Evolutionary conservation across 2,329 filamentous ascomycete genomes (phyloP).

Genomic region (Stemphylium vesicarium): DNA sequence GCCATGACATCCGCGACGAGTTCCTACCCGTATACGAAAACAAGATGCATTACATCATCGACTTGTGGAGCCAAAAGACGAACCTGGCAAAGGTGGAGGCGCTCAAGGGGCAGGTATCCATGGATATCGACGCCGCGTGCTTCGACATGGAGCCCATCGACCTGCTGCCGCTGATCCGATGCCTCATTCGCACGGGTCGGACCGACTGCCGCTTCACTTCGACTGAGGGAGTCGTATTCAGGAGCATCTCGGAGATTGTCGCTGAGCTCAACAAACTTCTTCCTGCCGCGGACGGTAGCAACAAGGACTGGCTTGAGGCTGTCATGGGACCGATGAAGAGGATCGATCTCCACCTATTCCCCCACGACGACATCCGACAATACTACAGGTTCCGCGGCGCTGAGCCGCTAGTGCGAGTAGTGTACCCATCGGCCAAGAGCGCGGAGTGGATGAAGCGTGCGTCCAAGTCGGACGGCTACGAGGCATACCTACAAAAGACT

Average conservation of each 20-base stretch:
- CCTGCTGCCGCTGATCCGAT: conserved; percentile 14
- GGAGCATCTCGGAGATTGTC: conserved; percentile 18
- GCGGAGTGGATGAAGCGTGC: conserved; percentile 22
- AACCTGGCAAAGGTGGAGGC: conserved; percentile 10
- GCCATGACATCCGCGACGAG: conserved; percentile 31
- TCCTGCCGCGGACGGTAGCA: conserved; percentile 6
- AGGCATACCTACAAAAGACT: conserved; percentile 13
- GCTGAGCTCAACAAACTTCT: conserved; percentile 21
- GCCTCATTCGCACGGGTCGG: conserved; percentile 11
- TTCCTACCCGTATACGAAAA: conserved; percentile 28
- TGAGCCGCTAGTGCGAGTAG: conserved; percentile 21
- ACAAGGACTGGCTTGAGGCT: conserved; percentile 13
- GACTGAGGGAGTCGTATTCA: conserved; percentile 19
- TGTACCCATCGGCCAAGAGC: conserved; percentile 17
- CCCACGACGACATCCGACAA: conserved; percentile 20
- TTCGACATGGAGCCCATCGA: conserved; percentile 25
- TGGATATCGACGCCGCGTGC: conserved; percentile 29
- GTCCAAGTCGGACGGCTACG: conserved; percentile 17
- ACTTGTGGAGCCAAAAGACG: conserved; percentile 12
- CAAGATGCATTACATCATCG: conserved; percentile 17
- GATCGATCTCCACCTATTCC: conserved; percentile 19
- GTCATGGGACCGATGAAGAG: conserved; percentile 20
- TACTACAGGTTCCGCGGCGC: conserved; percentile 23
- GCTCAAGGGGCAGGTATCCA: conserved; percentile 23
- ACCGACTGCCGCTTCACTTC: conserved; percentile 14